Conservation (phyloP, 129 eudicot species). For the Lactuca saligna region DNA sequence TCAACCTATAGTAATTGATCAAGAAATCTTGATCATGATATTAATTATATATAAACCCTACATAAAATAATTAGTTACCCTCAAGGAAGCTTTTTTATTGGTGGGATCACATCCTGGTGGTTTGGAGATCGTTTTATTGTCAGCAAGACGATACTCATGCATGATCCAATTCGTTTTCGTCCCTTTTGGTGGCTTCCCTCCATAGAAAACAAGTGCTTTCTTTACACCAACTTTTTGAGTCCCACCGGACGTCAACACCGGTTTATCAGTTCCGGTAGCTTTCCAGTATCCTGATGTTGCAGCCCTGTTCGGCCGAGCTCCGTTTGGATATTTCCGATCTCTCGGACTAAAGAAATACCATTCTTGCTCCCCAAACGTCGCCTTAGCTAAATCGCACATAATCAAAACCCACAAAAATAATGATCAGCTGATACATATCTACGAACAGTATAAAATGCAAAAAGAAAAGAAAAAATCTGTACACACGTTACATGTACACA, state of each 20-base stretch:
- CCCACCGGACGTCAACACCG: constrained; percentile 71
- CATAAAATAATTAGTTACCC: constrained; percentile 39
- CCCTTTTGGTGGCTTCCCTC: constrained; percentile 93
- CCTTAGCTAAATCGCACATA: constrained; percentile 58
- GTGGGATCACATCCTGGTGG: constrained; percentile 67
- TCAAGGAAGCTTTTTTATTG: constrained; percentile 61
- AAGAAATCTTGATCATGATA: not conserved
- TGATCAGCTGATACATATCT: not conserved
- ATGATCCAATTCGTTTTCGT: constrained; percentile 90
- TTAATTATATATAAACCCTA: no score
- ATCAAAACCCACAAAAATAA: not conserved
- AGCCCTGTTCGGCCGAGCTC: constrained; percentile 88
- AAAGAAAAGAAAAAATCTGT: not conserved
- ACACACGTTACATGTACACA: not conserved
- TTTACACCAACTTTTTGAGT: constrained; percentile 92
- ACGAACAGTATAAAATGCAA: not conserved
- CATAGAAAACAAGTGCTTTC: constrained; percentile 84
- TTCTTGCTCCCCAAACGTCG: constrained; percentile 85
- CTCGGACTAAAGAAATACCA: constrained; percentile 96
- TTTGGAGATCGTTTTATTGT: constrained; percentile 51
- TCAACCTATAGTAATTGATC: not conserved
- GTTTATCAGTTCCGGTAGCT: constrained; percentile 92
- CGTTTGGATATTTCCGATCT: constrained; percentile 88
- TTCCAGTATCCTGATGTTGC: constrained; percentile 94
- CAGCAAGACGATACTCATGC: constrained; percentile 82